Conservation (phyloP, 2,329 filamentous ascomycete species). For the Zymoseptoria brevis region DNA sequence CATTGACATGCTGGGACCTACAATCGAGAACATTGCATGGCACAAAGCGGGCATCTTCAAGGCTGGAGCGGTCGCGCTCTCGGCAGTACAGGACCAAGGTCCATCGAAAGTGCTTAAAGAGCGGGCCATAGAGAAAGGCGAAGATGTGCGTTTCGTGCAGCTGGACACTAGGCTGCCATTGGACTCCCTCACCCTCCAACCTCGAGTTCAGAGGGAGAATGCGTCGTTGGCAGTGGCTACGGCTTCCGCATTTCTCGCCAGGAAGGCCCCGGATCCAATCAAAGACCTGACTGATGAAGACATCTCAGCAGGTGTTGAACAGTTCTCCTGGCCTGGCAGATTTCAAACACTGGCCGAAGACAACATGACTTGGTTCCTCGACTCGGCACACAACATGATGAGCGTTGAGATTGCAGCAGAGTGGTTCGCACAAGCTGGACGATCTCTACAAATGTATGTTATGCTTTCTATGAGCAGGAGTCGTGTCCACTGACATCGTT, state of each 20-base stretch:
- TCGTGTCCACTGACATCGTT: neutral
- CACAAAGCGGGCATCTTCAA: conserved; percentile 87
- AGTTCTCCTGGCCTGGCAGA: conserved; percentile 20
- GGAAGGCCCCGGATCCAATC: neutral
- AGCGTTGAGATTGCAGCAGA: conserved; percentile 32
- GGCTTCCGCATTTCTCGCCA: conserved; percentile 14
- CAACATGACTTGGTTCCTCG: conserved; percentile 32
- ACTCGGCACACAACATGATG: conserved; percentile 38
- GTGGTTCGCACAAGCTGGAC: conserved; percentile 30
- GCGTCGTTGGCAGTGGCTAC: conserved; percentile 50
- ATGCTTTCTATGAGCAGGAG: neutral
- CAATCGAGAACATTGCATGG: conserved; percentile 76
- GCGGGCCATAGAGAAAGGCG: conserved; percentile 39
- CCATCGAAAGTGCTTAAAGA: conserved; percentile 41
- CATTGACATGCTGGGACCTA: conserved; percentile 66
- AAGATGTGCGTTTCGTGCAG: conserved; percentile 40
- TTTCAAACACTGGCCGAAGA: conserved; percentile 15
- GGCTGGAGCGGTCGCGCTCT: conserved; percentile 51
- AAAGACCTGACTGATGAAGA: conserved; percentile 10
- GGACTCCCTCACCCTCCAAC: conserved; percentile 48
- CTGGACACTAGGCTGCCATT: conserved; percentile 41
- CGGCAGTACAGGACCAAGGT: conserved; percentile 32
- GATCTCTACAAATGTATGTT: neutral
- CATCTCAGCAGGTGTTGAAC: conserved; percentile 10
- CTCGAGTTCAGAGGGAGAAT: conserved; percentile 54